Percentiles rank a stretch among this genome's conserved stretches.
These are phyloP conservation scores for Suhomyces chickasaworum DNA, from an alignment of 1,139 yeast species.

Conservation along the genomic window DNA sequence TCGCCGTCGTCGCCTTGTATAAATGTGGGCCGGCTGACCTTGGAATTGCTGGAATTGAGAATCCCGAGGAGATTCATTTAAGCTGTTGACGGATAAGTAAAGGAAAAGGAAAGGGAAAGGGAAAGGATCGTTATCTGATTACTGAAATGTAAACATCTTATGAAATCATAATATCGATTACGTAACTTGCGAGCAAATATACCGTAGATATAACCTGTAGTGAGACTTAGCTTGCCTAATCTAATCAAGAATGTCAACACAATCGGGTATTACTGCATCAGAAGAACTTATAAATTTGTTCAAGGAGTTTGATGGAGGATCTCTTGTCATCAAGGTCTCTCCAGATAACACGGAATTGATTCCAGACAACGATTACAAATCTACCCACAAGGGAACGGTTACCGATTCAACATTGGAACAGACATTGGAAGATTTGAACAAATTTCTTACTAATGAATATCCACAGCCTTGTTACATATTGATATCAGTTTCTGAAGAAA, in stretches of 20 bases:
- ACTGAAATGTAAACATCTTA: conserved; percentile 12
- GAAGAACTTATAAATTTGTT: conserved; percentile 40
- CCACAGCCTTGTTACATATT: conserved; percentile 65
- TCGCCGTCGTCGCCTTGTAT: conserved; percentile 52
- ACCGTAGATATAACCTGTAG: too few relatives aligned
- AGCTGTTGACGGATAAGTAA: too few relatives aligned
- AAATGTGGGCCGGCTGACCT: conserved; percentile 45
- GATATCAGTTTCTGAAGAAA: conserved; percentile 39
- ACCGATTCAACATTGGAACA: conserved; percentile 29
- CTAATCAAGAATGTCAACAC: conserved; percentile 56
- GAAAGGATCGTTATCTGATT: too few relatives aligned
- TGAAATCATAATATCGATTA: too few relatives aligned
- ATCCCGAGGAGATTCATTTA: conserved; percentile 11
- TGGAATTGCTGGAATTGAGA: conserved; percentile 5
- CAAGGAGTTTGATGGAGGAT: conserved; percentile 25
- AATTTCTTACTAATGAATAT: conserved; percentile 36
- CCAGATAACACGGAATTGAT: conserved; percentile 50
- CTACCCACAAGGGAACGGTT: background rate
- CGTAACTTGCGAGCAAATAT: too few relatives aligned
- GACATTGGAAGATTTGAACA: conserved; percentile 40
- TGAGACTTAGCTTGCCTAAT: too few relatives aligned
- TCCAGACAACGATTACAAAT: conserved; percentile 25
- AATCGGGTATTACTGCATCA: conserved; percentile 67
- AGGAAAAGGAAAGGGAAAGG: too few relatives aligned
- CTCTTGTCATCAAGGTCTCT: conserved; percentile 44